These are phyloP conservation scores for Coleophoma crateriformis DNA, from an alignment of 2,329 filamentous ascomycete species.

Conservation along the genomic window DNA sequence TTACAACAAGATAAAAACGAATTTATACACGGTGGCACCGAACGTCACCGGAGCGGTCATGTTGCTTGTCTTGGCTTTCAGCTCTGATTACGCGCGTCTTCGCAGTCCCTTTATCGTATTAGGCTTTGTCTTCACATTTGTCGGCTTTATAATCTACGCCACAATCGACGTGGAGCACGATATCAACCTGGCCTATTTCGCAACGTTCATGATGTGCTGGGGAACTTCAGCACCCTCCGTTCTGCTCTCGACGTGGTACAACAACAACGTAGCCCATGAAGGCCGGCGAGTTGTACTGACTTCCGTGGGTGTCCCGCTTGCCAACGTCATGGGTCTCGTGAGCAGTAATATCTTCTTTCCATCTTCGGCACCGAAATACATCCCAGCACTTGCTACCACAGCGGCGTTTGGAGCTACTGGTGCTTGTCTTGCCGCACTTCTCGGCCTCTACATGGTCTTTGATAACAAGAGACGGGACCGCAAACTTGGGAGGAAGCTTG, in stretches of 20 bases:
- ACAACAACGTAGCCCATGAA: slow-evolving; percentile 63
- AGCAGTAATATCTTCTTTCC: slow-evolving; percentile 62
- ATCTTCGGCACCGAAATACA: slow-evolving; percentile 61
- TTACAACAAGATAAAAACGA: slow-evolving; percentile 53
- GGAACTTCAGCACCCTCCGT: slow-evolving; percentile 23
- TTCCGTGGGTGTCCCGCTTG: slow-evolving; percentile 53
- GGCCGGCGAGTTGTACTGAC: slow-evolving; percentile 56
- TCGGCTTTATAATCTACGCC: slow-evolving; percentile 75
- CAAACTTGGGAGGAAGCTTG: slow-evolving; percentile 18
- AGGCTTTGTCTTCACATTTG: slow-evolving; percentile 69
- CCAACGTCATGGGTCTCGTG: slow-evolving; percentile 66
- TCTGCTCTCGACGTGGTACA: slow-evolving; percentile 36
- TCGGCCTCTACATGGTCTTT: slow-evolving; percentile 58
- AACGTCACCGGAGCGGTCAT: slow-evolving; percentile 70
- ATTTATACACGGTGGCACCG: slow-evolving; percentile 76
- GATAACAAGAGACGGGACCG: slow-evolving; percentile 33
- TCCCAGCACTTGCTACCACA: slow-evolving; percentile 59
- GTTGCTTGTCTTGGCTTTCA: slow-evolving; percentile 67
- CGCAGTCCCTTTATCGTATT: slow-evolving; percentile 64
- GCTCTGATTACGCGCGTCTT: slow-evolving; percentile 48
- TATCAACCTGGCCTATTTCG: slow-evolving; percentile 55
- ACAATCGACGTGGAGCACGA: slow-evolving; percentile 51
- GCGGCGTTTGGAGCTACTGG: slow-evolving; percentile 60
- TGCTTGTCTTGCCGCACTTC: slow-evolving; percentile 42
- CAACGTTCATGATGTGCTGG: slow-evolving; percentile 64